Conservation (phyloP, 768 basidiomycete genomes). For the Suillus alpinus region DNA sequence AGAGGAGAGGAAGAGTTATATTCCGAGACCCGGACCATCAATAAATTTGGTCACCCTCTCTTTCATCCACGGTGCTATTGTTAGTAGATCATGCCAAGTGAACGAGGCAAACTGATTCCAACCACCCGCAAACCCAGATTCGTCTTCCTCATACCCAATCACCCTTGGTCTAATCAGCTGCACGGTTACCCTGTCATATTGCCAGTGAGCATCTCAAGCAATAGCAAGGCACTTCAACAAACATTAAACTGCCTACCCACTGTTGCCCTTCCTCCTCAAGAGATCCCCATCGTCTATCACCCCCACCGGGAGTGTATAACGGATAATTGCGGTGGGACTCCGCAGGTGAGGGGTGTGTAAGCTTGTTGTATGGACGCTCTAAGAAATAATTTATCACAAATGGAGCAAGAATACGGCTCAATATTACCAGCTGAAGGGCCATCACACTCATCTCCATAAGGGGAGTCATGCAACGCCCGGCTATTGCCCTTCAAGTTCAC, state of each 20-base stretch:
- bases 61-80: constrained; percentile 80
- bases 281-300: constrained; percentile 64
- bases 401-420: background rate
- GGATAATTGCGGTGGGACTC: constrained; percentile 62
- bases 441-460: constrained; percentile 6
- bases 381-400: constrained; percentile 4
- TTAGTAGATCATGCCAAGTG: constrained; percentile 62
- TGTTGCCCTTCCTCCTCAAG: constrained; percentile 58
- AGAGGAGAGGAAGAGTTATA: constrained; percentile 13
- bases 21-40: constrained; percentile 70
- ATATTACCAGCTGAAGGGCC: constrained; percentile 5
- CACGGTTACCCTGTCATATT: constrained; percentile 50
- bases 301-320: constrained; percentile 67
- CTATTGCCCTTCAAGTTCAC: background rate
- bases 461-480: background rate
- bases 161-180: constrained; percentile 52
- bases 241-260: constrained; percentile 78
- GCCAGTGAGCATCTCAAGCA: constrained; percentile 5
- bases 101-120: constrained; percentile 68
- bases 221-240: constrained; percentile 16
- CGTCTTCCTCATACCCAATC: constrained; percentile 39
- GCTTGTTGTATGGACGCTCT: constrained; percentile 33
- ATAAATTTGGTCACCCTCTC: constrained; percentile 61
- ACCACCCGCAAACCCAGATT: constrained; percentile 47
- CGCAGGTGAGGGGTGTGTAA: constrained; percentile 59